Evolutionary conservation across 345 rosid genomes (phyloP), one percentile per base, ranked within the genome.

Genomic region (Bruguiera parviflora): DNA sequence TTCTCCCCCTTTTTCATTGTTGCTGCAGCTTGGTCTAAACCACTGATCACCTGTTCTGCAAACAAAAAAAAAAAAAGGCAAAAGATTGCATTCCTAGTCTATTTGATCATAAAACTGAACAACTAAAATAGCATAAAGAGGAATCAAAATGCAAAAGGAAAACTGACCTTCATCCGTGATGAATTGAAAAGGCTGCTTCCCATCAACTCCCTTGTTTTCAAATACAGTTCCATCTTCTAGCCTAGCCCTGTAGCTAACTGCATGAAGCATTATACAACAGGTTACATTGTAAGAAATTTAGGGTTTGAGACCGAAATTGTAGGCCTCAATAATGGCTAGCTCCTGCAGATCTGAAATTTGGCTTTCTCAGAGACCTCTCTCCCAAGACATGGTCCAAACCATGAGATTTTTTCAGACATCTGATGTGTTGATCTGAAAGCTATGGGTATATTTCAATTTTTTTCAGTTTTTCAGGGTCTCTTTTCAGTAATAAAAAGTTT

Each of bases 1-100:
- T 10, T 51, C 65, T 86, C 89, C 51, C 84, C 87, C 67, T 76
- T 86, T 78, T 78, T 83, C 89, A 86, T 86, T 1, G 86, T 81
- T 66, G 81, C 71, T 61, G 72, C 87, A 6, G 77, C 84, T 78
- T 57, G 72, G 64, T 83, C 89, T 74, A 86, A 78, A 71, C 87
- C 85, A 73, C 70, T 70, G 59, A 81, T 79, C 65, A 78, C 87
- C 78, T 79, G 83, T 71, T 82, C 87, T 86, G 39, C 52, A 70
- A n/a, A 33, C 9, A 33, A 33, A 33, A 13, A 13, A 39, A 57
- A 21, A 49, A 71, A 65, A 66, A 47, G 8, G 25, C 37, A 68
- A 56, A 19, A 52, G 24, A 43, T 46, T 61, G 18, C 8, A 21
- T 53, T 53, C 6, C 32, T 59, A 21, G 11, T 22, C 28, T 22